These are phyloP conservation scores for Telopea speciosissima DNA, from an alignment of 177 flowering plant genomes.

Conservation along the genomic window DNA sequence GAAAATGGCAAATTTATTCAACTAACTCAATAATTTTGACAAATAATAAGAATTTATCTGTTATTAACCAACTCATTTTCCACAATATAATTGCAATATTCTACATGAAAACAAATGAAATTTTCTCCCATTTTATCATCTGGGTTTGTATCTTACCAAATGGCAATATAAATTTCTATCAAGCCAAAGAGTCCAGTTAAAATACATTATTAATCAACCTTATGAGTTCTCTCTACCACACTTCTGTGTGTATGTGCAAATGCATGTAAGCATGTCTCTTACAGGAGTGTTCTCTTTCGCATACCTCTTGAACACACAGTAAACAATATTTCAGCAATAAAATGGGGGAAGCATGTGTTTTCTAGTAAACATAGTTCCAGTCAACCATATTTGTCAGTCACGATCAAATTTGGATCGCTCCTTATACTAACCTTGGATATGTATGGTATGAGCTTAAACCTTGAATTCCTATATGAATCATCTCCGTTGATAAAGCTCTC, in stretches of 20 bases:
- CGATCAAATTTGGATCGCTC: background rate
- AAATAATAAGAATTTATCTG: no score
- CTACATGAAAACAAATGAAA: background rate
- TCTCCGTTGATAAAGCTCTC: conserved; percentile 66
- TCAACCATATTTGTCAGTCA: background rate
- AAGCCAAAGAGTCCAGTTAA: background rate
- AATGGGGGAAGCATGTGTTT: background rate
- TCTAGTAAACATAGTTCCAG: background rate
- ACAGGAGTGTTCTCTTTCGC: background rate
- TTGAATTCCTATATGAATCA: conserved; percentile 70
- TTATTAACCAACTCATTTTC: no score
- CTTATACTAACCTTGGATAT: conserved; percentile 58
- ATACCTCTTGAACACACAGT: no score
- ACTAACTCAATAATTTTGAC: no score
- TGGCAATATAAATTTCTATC: background rate
- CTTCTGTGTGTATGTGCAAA: background rate
- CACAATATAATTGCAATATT: no score
- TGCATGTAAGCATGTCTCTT: background rate
- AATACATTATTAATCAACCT: background rate
- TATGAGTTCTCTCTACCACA: background rate
- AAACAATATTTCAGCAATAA: background rate
- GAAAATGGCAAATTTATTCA: no score
- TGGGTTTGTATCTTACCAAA: background rate
- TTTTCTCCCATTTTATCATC: background rate
- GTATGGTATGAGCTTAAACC: conserved; percentile 84